Evolutionary conservation across 2,329 filamentous ascomycete genomes (phyloP), one percentile per base, ranked within the genome.

Genomic region (Alternaria sp.): DNA sequence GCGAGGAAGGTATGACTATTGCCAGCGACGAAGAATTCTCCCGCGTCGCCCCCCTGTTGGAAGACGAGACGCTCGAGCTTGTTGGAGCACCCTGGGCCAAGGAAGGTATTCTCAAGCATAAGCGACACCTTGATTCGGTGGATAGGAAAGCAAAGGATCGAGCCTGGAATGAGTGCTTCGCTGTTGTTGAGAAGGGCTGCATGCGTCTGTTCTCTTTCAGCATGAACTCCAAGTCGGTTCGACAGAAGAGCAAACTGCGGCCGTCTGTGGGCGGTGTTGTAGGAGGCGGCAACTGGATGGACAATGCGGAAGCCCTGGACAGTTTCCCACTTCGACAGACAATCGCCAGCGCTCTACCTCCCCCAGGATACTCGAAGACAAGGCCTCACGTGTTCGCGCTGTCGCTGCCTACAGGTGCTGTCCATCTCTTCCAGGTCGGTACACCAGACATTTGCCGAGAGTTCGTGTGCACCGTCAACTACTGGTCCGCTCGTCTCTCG

Each of bases 41-140:
- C 32, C 85, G 85, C 51, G 83, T 83, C 2, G 84, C 87, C 6
- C 88, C 91, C 25, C 83, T 97, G 10, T 87, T 98, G 0, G 95
- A 97, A 73, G 96, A 98, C 74, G 96, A 99, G 74, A 93, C 91
- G 0, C 86, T 99, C 12, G 94, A 97, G 75, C 88, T 99, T 43
- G 89, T 91, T 11, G 96, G 96, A 23, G 93, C 96, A n/a, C 96
- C 96, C 0, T 99, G 96, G 96, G 91, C 96, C 26, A 99, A 99
- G 81, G 96, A 99, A 81, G 96, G 96, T 66, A 93, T 96, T 71
- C 85, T 98, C 19, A 95, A 95, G 70, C 95, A 99, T 83, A 98
- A 98, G 81, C 95, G 97, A 78, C 95, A 98, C 75, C 86, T 98
- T 4, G 95, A 98, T 77, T 89, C 92, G 5, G 86, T 93, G 36